Base-by-base conservation (phyloP, 306 rosid species). In the Inga leiocalycina region DNA sequence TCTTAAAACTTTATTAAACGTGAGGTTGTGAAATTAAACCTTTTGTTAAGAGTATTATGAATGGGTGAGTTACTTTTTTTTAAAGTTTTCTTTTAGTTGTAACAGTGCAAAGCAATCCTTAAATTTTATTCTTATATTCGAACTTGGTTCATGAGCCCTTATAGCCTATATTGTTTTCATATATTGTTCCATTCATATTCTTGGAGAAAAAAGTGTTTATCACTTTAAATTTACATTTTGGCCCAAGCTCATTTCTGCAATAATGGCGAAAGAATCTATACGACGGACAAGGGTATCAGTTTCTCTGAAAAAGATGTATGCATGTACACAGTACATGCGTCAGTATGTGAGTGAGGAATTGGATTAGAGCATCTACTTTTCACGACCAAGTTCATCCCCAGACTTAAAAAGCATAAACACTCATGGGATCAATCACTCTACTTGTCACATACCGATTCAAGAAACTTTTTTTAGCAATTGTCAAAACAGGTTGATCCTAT, bases 11-110 rank as follows among this genome's bases (percentile, higher is more conserved):
- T 49, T 49, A 4, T 14, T 49, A 49, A 49, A 16, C 4, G 6
- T 49, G 54, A 14, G 4, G 14, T 49, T 49, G 6, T 13, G 0
- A 14, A 2, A 14, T 12, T 49, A 19, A 14, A 12, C 1, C 6
- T 0, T 49, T 14, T 12, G 1, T 49, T 49, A 0, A 49, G 1
- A 12, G 4, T 12, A 14, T 49, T 4, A 49, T 10, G 16, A 19
- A 49, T 14, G 16, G 0, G 17, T 48, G 19, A 48, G 54, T 48
- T 9, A 35, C 86, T 81, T 39, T 12, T 61, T 79, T 80, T 77
- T 75, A 79, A 57, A 15, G 45, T 35, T 57, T 71, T 86, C 84
- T 37, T 37, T 76, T 87, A 79, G 76, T 37, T 79, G 52, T 86
- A 75, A 85, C 52, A 27, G 6, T 79, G 83, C 80, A 70, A 82